These are phyloP conservation scores for Colletotrichum agaves DNA, from an alignment of 2,329 filamentous ascomycete species.

Conservation along the genomic window DNA sequence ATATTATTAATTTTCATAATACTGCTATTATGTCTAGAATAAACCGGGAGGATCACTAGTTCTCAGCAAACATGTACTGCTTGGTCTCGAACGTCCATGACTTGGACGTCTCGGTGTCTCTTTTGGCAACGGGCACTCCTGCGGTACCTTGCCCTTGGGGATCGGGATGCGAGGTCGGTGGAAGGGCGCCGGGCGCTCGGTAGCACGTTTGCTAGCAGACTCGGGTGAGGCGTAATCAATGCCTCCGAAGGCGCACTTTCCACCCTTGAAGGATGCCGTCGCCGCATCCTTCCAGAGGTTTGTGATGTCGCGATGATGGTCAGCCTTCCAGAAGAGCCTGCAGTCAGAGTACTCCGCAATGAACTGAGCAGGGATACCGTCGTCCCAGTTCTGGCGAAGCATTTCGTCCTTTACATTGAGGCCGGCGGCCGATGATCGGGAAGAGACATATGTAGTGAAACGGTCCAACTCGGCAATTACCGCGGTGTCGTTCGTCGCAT, in stretches of 20 bases:
- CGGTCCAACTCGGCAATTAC: conserved; percentile 41
- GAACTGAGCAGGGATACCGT: conserved; percentile 59
- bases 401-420: conserved; percentile 55
- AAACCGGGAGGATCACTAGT: neutral
- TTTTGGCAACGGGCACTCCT: neutral
- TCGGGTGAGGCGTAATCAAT: conserved; percentile 6
- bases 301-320: conserved; percentile 57
- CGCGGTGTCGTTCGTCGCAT: conserved; percentile 44
- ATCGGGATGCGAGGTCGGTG: neutral
- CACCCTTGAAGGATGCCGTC: conserved; percentile 52
- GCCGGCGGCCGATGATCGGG: conserved; percentile 46
- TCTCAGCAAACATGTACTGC: conserved; percentile 3
- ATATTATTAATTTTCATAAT: neutral
- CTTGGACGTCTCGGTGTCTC: neutral
- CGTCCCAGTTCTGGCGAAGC: conserved; percentile 47
- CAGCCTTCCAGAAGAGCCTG: conserved; percentile 60
- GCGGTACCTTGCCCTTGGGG: neutral
- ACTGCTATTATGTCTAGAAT: neutral
- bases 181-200: neutral
- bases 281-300: conserved; percentile 60
- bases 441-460: conserved; percentile 46
- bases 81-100: neutral
- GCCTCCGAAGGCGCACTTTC: conserved; percentile 46
- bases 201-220: neutral
- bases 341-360: conserved; percentile 60